Base-by-base conservation (phyloP, 345 rosid species). In the Camelina neglecta region DNA sequence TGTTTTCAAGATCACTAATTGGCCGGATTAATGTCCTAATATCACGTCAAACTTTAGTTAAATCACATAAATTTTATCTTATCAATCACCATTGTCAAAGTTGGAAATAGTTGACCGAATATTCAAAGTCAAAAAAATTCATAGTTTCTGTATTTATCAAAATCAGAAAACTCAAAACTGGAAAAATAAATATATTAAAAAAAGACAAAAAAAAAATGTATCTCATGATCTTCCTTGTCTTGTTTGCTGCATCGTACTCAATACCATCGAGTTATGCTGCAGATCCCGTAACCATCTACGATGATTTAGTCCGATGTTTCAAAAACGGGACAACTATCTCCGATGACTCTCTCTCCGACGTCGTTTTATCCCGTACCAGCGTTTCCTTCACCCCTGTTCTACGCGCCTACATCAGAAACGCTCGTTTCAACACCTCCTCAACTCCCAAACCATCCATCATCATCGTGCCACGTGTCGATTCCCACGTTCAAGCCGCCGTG, bases 401-500 rank as follows among this genome's bases (percentile, higher is more conserved):
- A 5, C 61, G 65, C 12, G 55, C 83, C 0, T 83, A 80, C 79
- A 64, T 82, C 69, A 75, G 80, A 75, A 88, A 88, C 74, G 83
- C 63, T 35, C 84, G 86, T 35, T 86, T 80, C 79, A 57, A 80
- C 65, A 79, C 81, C 24, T 41, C 86, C 47, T 60, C 86, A 11
- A 83, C 85, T 2, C 81, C 83, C 0, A 84, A 83, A 75, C 92
- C 88, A 1, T 75, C 75, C 8, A 50, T 77, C 62, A 83, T 88
- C 38, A 56, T 88, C 20, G 36, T 85, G 35, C 81, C 90, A 15
- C 75, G 68, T n/a, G 75, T 75, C 10, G 75, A 81, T 29, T 73
- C 88, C 4, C 89, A 87, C 18, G 81, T 87, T 15, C 85, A 81
- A 59, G 81, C 88, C 8, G 39, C 88, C 57, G 82, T 87, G 41